phyloP scores from a whole-genome alignment of 225 moss, liverwort and hornwort species.

The Pseudisothecium myosuroides region DNA sequence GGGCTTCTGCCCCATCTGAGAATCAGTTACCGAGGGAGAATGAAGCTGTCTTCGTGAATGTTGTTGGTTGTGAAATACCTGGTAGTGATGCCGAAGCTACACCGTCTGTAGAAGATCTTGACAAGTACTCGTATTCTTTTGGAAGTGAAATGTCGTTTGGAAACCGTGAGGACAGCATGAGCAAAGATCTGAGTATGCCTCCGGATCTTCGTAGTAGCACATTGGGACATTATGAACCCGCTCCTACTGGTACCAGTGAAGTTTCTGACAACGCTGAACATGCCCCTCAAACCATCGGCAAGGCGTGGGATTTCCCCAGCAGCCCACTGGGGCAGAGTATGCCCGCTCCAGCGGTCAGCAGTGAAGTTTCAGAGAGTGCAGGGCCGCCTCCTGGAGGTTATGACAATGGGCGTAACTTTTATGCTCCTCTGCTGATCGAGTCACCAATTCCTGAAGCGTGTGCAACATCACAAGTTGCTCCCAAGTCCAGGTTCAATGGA shows the following conservation, averaged over 20 bases:
- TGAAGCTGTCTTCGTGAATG: not conserved
- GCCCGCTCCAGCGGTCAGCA: slow-evolving; percentile 5
- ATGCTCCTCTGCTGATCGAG: not conserved
- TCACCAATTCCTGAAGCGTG: slow-evolving; percentile 13
- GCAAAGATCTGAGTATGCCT: slow-evolving; percentile 3
- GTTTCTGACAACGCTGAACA: slow-evolving; percentile 10
- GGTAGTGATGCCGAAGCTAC: not conserved
- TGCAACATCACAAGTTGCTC: not conserved
- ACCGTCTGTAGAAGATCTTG: slow-evolving; percentile 32
- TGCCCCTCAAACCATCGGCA: not conserved
- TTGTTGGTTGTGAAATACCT: slow-evolving; percentile 17
- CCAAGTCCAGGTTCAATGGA: slow-evolving; percentile 20
- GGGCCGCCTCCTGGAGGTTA: not conserved
- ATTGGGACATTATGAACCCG: not conserved
- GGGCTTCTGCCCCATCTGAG: not conserved
- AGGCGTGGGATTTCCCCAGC: not conserved
- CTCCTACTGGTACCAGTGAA: not conserved
- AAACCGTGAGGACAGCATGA: slow-evolving; percentile 18
- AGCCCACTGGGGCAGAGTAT: not conserved
- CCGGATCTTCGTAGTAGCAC: slow-evolving; percentile 1
- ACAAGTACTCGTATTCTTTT: slow-evolving; percentile 17
- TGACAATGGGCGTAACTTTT: not conserved
- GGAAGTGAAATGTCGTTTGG: slow-evolving; percentile 29
- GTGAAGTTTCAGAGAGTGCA: slow-evolving; percentile 19
- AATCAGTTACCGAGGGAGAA: not conserved